phyloP scores from a whole-genome alignment of 345 rosid genomes.

The Litchi chinensis region DNA sequence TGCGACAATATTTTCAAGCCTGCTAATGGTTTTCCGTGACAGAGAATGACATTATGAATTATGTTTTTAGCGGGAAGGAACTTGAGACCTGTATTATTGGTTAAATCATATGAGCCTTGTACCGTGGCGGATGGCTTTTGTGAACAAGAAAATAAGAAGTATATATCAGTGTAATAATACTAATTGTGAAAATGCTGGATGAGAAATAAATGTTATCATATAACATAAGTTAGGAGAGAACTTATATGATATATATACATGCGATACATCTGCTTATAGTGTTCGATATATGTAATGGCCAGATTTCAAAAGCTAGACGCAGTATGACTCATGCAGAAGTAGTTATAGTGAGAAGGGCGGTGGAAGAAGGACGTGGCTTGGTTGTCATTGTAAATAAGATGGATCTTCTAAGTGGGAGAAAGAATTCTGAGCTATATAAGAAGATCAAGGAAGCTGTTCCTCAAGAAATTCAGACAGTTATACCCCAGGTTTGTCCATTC shows the following conservation, averaged over 20 bases:
- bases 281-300: slow-evolving; percentile 16
- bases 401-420: slow-evolving; percentile 78
- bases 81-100: not conserved
- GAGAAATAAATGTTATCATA: not conserved
- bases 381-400: slow-evolving; percentile 91
- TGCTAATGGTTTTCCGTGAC: too few species aligned
- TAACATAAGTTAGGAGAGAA: not conserved
- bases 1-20: not conserved
- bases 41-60: too few species aligned
- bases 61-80: too few species aligned
- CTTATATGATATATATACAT: not conserved
- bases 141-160: not conserved
- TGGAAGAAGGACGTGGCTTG: slow-evolving; percentile 96
- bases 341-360: slow-evolving; percentile 87
- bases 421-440: slow-evolving; percentile 49
- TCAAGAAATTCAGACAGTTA: slow-evolving; percentile 82
- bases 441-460: slow-evolving; percentile 93
- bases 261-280: slow-evolving; percentile 12
- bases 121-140: not conserved
- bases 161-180: not conserved
- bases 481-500: slow-evolving; percentile 73
- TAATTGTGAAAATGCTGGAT: not conserved
- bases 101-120: not conserved
- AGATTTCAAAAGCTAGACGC: slow-evolving; percentile 72
- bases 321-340: slow-evolving; percentile 98